phyloP scores from a whole-genome alignment of 352 stramenopile genomes.

The Phytophthora uliginosa region DNA sequence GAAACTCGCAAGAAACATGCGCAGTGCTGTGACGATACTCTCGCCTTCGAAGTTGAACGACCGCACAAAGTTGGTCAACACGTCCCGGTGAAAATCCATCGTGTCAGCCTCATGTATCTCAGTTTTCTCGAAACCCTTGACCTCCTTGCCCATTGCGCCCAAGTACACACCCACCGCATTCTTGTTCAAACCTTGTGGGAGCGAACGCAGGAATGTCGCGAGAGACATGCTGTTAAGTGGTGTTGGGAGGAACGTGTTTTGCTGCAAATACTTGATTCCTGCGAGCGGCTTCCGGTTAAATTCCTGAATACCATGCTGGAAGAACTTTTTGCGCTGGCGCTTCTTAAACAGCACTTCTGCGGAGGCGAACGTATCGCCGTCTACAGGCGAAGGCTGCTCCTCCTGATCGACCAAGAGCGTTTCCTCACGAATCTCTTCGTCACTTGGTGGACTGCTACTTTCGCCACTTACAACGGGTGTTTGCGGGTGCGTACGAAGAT shows the following conservation, averaged over 20 bases:
- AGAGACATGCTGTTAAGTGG: slow-evolving; percentile 83
- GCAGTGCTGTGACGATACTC: slow-evolving; percentile 76
- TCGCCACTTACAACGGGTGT: slow-evolving; percentile 12
- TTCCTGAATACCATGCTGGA: slow-evolving; percentile 88
- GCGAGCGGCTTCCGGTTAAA: slow-evolving; percentile 97
- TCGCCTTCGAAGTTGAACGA: slow-evolving; percentile 88
- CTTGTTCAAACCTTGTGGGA: slow-evolving; percentile 87
- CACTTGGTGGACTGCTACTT: slow-evolving; percentile 31
- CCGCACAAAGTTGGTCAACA: slow-evolving; percentile 76
- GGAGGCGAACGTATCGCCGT: slow-evolving; percentile 43
- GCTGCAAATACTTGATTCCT: slow-evolving; percentile 90
- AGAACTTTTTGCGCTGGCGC: slow-evolving; percentile 84
- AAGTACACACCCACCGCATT: slow-evolving; percentile 86
- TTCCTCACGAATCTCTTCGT: slow-evolving; percentile 45
- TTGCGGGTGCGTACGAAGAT: slow-evolving; percentile 61
- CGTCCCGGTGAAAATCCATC: slow-evolving; percentile 87
- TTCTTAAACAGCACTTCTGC: slow-evolving; percentile 68
- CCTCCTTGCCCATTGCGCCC: slow-evolving; percentile 85
- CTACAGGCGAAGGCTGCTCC: slow-evolving; percentile 1
- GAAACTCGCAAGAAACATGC: slow-evolving; percentile 90
- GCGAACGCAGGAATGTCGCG: slow-evolving; percentile 87
- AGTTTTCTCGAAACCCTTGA: slow-evolving; percentile 77
- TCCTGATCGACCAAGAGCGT: slow-evolving; percentile 41
- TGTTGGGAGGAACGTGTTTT: slow-evolving; percentile 81
- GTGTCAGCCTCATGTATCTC: slow-evolving; percentile 86